Base-by-base conservation (phyloP, 1,284 basidiomycete genomes). In the Marasmius fiardii region DNA sequence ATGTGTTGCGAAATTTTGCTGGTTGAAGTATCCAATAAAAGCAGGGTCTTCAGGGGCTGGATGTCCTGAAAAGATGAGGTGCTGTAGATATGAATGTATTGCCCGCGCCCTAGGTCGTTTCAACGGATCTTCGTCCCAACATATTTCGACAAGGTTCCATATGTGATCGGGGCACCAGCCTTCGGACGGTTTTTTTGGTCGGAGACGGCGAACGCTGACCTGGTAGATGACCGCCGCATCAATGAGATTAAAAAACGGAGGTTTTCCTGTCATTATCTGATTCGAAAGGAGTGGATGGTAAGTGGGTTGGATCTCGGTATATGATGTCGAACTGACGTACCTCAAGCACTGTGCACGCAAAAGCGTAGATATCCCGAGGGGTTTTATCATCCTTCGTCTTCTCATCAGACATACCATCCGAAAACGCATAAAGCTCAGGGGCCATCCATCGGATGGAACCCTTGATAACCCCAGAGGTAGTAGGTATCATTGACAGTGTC, bases 331-430 rank as follows among this genome's bases (percentile, higher is more conserved):
- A 65, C n/a, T n/a, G 60, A 5, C 45, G 26, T 14, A 48, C 45
- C 26, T 48, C 45, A 6, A 48, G 45, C 12, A 48, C 37, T 6
- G 55, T 57, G 43, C 55, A 57, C 16, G 43, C 55, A 26, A 53
- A 57, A 26, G 55, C 55, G 43, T 57, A 57, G 6, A 57, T 53
- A 53, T 57, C 55, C 33, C 51, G 14, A 16, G 44, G 34, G 5
- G 33, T 49, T 37, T 35, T 31, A 16, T 39, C 31, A 31, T 16
- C 34, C 41, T 24, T 14, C 6, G 43, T 20, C 3, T 12, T 24
- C 7, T 18, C 8, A 3, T 12, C 16, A n/a, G 5, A 4, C 3
- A 21, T 23, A 28, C n/a, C 34, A 43, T 14, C 7, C 21, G 18
- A 10, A 8, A 50, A 26, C 12, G 37, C 48, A 20, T 49, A 47